A percentile compares a stretch with the other conserved stretches of the same genome.
These are phyloP conservation scores for Penicillium psychrosexuale DNA, from an alignment of 2,329 filamentous ascomycete species.

Conservation along the genomic window DNA sequence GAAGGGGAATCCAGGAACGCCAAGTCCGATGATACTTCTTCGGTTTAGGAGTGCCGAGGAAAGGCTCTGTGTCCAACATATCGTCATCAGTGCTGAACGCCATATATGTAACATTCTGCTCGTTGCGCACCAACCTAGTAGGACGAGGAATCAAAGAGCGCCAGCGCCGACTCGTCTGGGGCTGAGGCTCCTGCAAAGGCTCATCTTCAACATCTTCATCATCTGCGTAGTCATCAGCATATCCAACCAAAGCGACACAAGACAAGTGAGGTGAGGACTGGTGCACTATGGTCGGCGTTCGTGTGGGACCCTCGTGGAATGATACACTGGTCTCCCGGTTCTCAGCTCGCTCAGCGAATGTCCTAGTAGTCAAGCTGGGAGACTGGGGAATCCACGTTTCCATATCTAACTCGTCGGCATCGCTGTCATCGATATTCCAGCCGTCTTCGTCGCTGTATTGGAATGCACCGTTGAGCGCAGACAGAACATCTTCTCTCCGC, in stretches of 20 bases:
- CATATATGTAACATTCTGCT: neutral
- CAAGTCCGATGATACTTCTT: neutral
- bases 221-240: neutral
- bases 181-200: neutral
- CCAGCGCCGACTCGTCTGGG: neutral
- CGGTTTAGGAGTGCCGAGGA: neutral
- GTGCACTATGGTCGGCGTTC: neutral
- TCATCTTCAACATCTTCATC: neutral
- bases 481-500: neutral
- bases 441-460: neutral
- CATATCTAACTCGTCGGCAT: neutral
- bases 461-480: neutral
- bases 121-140: neutral
- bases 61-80: neutral
- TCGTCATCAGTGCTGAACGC: neutral
- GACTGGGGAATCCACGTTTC: neutral
- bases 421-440: neutral
- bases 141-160: conserved; percentile 3
- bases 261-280: neutral
- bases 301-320: neutral
- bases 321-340: neutral
- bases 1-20: conserved; percentile 5
- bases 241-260: neutral
- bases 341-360: neutral
- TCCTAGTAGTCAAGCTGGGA: neutral